phyloP scores from a whole-genome alignment of 1,284 basidiomycete species.

The Inonotus hispidus region DNA sequence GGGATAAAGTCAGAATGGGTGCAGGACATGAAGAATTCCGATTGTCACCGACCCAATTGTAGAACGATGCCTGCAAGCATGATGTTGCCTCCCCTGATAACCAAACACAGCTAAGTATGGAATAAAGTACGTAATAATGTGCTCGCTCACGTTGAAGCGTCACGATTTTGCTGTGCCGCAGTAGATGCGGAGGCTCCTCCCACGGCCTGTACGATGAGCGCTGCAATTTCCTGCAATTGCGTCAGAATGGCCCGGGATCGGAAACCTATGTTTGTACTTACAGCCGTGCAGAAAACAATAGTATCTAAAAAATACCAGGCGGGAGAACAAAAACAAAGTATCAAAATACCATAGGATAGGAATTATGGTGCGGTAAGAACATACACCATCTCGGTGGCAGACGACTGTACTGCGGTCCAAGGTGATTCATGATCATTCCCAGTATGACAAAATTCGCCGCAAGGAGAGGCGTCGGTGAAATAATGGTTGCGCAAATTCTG shows the following conservation, averaged over 20 bases:
- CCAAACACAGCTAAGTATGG: no score
- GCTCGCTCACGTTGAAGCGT: constrained; percentile 17
- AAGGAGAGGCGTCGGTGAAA: constrained; percentile 44
- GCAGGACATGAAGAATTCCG: constrained; percentile 11
- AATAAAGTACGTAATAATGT: not conserved
- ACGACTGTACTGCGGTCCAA: constrained; percentile 40
- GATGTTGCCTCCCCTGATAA: constrained; percentile 36
- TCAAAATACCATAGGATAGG: not conserved
- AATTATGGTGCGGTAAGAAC: constrained; percentile 13
- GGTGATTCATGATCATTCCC: constrained; percentile 34
- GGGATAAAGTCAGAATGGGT: constrained; percentile 9
- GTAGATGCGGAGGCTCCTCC: constrained; percentile 37
- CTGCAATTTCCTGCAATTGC: constrained; percentile 32
- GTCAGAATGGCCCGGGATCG: constrained; percentile 19
- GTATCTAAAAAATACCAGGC: constrained; percentile 31
- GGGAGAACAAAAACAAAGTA: not conserved
- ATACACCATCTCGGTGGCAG: constrained; percentile 28
- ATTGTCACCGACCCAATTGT: constrained; percentile 30
- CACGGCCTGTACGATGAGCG: constrained; percentile 38
- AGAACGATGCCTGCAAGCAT: constrained; percentile 47
- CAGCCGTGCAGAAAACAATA: constrained; percentile 30
- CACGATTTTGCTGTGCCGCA: constrained; percentile 21
- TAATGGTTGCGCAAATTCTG: constrained; percentile 37
- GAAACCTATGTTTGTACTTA: constrained; percentile 2
- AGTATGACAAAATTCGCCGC: constrained; percentile 47